Base-by-base conservation (phyloP, 2,329 filamentous ascomycete species). In the Fusarium sp. region DNA sequence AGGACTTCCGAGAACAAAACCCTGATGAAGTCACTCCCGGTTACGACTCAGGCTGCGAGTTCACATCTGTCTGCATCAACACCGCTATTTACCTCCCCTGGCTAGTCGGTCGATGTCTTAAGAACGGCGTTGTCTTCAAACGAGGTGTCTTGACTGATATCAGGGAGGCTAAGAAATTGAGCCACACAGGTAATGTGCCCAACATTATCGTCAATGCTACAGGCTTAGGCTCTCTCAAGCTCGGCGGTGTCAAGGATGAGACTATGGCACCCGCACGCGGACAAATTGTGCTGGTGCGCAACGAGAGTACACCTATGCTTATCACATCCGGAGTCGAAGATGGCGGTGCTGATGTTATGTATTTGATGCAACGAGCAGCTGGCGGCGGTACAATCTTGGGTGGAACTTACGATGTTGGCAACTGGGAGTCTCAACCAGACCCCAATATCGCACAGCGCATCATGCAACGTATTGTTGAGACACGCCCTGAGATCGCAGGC, bases 61-160 rank as follows among this genome's bases (percentile, higher is more conserved):
- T 96, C 80, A 93, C 89, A 11, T 95, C 93, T 2, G 91, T 97
- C 42, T 98, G 95, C 82, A 95, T 98, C 80, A 98, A 98, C 82
- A 93, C 93, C 0, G 89, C 92, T 44, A 82, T 98, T 63, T 98
- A 98, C 81, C 89, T 98, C 4, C 90, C 93, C 7, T 98, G 93
- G 89, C 90, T 98, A 0, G 84, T 93, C 0, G 92, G 93, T 1
- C 91, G 96, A 82, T 97, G 93, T 79, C 85, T 92, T 32, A 90
- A 89, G 74, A 88, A 90, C 61, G 93, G 93, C 32, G 92, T 93
- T 10, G 84, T 89, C 2, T 83, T 95, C 76, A 87, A 88, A 75
- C 88, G 93, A 23, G 89, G 83, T 5, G 79, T 87, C 3, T 81
- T 95, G 49, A 81, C 83, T n/a, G 92, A 98, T 79, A 88, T 98